phyloP scores from a whole-genome alignment of 148 eudicot species.

The Chenopodium suecicum region DNA sequence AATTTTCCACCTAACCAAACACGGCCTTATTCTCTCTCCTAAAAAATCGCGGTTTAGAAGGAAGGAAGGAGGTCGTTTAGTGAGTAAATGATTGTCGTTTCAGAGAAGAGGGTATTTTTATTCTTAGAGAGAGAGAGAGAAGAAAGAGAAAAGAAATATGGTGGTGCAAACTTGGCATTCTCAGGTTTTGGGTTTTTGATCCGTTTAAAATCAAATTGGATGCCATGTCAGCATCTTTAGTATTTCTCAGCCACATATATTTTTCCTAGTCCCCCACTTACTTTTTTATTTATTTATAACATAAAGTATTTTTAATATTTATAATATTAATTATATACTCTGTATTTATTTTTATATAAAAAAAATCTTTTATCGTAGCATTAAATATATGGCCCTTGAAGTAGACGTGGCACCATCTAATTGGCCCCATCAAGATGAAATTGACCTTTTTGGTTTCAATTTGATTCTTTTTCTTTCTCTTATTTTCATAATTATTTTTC shows the following conservation, averaged over 20 bases:
- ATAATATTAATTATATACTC: not conserved
- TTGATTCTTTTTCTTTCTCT: constrained; percentile 9
- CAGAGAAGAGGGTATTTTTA: not conserved
- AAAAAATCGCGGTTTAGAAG: not conserved
- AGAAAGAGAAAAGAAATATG: constrained; percentile 6
- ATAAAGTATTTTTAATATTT: too few species aligned
- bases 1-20: not conserved
- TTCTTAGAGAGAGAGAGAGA: not conserved
- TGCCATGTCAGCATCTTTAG: constrained; percentile 59
- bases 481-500: not conserved
- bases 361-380: constrained; percentile 11
- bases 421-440: constrained; percentile 13
- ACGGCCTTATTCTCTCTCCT: constrained; percentile 6
- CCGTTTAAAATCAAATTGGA: constrained; percentile 38
- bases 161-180: constrained; percentile 39
- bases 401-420: constrained; percentile 21
- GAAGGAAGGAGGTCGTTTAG: constrained; percentile 4
- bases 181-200: constrained; percentile 51
- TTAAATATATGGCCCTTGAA: not conserved
- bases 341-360: not conserved
- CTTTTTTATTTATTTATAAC: too few species aligned
- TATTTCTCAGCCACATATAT: constrained; percentile 77
- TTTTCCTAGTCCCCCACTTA: constrained; percentile 1
- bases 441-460: constrained; percentile 22
- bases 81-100: not conserved